Conservation (phyloP, 371 early-diverging fungal species). For the Smittium mucronatum region DNA sequence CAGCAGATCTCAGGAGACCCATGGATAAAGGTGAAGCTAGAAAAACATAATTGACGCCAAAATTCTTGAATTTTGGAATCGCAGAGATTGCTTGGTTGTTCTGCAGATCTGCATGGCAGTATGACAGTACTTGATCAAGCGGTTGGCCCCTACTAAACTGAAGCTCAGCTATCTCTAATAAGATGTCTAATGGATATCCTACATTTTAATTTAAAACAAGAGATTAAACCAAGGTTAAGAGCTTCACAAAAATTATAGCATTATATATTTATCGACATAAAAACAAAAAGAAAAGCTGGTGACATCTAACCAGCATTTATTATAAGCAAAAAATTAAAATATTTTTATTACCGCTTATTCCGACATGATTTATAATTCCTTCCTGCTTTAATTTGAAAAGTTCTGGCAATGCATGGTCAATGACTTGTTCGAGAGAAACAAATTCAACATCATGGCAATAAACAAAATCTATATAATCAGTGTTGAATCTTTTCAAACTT, state of each 20-base stretch:
- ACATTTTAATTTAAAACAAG: neutral
- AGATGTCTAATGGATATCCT: slow-evolving; percentile 51
- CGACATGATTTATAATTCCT: slow-evolving; percentile 54
- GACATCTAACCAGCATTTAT: no score
- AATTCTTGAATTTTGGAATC: slow-evolving; percentile 38
- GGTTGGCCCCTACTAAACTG: slow-evolving; percentile 45
- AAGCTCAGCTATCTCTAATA: slow-evolving; percentile 50
- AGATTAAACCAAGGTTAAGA: neutral
- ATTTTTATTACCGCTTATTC: slow-evolving; percentile 49
- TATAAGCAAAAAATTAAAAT: no score
- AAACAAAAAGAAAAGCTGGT: no score
- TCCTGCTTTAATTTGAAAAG: slow-evolving; percentile 51
- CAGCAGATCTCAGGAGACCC: slow-evolving; percentile 48
- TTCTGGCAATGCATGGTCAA: slow-evolving; percentile 45
- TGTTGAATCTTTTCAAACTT: slow-evolving; percentile 48
- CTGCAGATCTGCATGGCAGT: slow-evolving; percentile 62
- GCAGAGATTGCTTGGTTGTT: slow-evolving; percentile 46
- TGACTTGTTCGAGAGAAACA: slow-evolving; percentile 40
- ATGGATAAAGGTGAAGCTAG: slow-evolving; percentile 67
- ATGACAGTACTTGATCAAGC: slow-evolving; percentile 54
- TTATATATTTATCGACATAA: no score
- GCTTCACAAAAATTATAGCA: no score
- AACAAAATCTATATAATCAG: slow-evolving; percentile 61
- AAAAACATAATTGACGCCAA: slow-evolving; percentile 46
- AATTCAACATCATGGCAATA: slow-evolving; percentile 74